These are phyloP conservation scores for Phytopythium montanum DNA, from an alignment of 352 stramenopile species.

Conservation along the genomic window DNA sequence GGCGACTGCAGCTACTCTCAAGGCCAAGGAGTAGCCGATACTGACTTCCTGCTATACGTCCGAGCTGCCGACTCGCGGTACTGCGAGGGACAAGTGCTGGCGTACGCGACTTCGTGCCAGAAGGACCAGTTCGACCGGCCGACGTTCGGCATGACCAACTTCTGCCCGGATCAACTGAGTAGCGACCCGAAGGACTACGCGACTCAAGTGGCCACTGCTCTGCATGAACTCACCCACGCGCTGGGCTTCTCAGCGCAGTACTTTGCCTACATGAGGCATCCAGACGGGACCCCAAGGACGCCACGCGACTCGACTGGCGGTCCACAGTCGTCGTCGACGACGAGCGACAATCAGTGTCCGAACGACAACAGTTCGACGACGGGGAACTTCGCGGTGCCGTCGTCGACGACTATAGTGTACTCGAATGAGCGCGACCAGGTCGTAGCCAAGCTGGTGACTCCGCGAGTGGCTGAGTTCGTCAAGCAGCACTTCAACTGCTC, in stretches of 20 bases:
- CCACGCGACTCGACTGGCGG: conserved; percentile 38
- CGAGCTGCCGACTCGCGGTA: conserved; percentile 43
- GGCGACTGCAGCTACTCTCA: conserved; percentile 36
- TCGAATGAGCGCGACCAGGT: conserved; percentile 45
- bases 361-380: conserved; percentile 1
- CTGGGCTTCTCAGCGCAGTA: conserved; percentile 77
- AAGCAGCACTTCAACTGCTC: conserved; percentile 68
- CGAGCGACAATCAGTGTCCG: background rate
- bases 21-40: conserved; percentile 31
- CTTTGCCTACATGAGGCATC: conserved; percentile 68
- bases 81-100: conserved; percentile 50
- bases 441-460: conserved; percentile 70
- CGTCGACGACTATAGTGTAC: conserved; percentile 47
- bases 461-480: conserved; percentile 51
- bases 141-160: conserved; percentile 84
- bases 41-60: conserved; percentile 76
- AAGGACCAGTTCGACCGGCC: conserved; percentile 83
- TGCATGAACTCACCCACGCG: conserved; percentile 83
- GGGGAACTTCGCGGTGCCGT: conserved; percentile 31
- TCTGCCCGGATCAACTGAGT: conserved; percentile 70
- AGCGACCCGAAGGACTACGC: conserved; percentile 50
- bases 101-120: conserved; percentile 78
- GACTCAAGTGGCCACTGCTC: conserved; percentile 56
- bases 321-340: conserved; percentile 12
- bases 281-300: conserved; percentile 64